Evolutionary conservation across 2,329 filamentous ascomycete species (phyloP).

Genomic region (Colletotrichum chrysophilum): DNA sequence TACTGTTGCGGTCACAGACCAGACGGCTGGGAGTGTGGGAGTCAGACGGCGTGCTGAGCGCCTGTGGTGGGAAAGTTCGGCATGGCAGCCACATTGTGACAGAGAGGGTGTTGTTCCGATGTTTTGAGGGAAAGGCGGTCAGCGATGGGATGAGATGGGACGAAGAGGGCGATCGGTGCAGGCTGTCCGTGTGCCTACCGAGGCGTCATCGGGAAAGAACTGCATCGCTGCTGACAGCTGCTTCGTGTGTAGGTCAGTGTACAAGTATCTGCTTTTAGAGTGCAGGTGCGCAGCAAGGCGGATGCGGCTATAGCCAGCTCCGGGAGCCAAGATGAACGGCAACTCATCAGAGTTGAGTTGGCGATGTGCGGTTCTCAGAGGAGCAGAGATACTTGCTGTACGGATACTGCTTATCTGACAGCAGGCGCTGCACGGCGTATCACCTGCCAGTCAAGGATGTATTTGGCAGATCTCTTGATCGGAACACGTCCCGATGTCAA

Average conservation of each 20-base stretch:
- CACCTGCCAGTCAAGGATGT: background rate
- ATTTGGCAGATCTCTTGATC: background rate
- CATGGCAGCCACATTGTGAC: background rate
- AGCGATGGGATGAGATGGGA: background rate
- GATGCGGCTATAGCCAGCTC: background rate
- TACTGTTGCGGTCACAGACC: background rate
- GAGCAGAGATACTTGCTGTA: background rate
- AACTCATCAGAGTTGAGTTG: background rate
- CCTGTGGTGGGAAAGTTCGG: background rate
- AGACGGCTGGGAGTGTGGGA: background rate
- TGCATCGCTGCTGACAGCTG: background rate
- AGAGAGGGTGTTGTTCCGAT: background rate
- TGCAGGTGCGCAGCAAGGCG: background rate
- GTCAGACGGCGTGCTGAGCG: background rate
- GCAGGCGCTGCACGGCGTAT: background rate
- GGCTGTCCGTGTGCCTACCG: background rate
- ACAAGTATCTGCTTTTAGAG: background rate
- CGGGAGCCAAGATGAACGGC: background rate
- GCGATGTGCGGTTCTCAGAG: background rate
- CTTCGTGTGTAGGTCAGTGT: background rate
- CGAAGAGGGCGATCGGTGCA: background rate
- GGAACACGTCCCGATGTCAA: background rate
- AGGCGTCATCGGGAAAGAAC: background rate
- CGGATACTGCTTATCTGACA: background rate
- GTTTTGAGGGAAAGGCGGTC: constrained; percentile 8